Evolutionary conservation across 345 rosid species (phyloP).

Genomic region (Moricandia moricandioides): DNA sequence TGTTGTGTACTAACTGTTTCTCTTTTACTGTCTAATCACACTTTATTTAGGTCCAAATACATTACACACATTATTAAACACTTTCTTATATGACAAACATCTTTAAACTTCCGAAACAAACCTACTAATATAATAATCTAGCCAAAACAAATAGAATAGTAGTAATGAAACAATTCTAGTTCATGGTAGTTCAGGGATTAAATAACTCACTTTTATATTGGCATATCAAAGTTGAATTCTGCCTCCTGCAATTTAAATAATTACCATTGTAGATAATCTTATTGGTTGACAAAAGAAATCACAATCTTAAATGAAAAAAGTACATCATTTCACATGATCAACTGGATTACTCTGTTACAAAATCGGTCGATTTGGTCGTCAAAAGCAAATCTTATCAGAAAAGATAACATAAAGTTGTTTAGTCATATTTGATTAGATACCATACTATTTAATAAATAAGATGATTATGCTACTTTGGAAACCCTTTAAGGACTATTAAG

Average conservation of each 20-base stretch:
- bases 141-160: not conserved
- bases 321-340: not conserved
- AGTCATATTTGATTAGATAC: too few species aligned
- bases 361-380: not conserved
- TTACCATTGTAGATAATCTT: not conserved
- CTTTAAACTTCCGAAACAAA: not conserved
- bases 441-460: too few species aligned
- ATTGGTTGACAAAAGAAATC: not conserved
- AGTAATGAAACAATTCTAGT: not conserved
- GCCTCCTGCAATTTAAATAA: not conserved
- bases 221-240: not conserved
- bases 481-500: not conserved
- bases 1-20: conserved; percentile 29
- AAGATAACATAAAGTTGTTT: too few species aligned
- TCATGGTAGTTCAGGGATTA: not conserved
- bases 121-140: not conserved
- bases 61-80: conserved; percentile 22
- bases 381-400: not conserved
- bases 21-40: conserved; percentile 22
- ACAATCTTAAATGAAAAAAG: not conserved
- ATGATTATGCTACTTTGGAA: too few species aligned
- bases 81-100: conserved; percentile 18
- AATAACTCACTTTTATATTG: not conserved
- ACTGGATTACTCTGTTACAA: not conserved
- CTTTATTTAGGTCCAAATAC: conserved; percentile 35